Percentiles rank a stretch among this genome's conserved stretches.
Conservation (phyloP, 192 early-diverging fungal genomes). For the Globomyces pollinis-pini region DNA sequence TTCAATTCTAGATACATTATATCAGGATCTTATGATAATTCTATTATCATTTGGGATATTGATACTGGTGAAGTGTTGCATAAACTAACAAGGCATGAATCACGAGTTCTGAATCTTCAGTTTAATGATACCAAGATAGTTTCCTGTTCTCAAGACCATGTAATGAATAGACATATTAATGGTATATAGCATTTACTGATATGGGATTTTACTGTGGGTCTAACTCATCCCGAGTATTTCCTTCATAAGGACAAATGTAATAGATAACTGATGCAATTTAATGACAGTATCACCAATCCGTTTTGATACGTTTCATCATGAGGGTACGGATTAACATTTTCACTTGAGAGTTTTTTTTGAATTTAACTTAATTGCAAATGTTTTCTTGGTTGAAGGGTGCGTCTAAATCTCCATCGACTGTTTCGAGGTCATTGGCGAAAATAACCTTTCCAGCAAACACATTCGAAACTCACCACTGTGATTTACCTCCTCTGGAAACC, state of each 20-base stretch:
- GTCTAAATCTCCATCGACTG: too few species aligned
- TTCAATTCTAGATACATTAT: slow-evolving; percentile 61
- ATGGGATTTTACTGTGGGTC: slow-evolving; percentile 44
- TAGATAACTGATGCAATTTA: too few species aligned
- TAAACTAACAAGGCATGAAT: slow-evolving; percentile 22
- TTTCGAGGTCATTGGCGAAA: too few species aligned
- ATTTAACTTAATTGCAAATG: too few species aligned
- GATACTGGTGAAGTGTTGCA: slow-evolving; percentile 43
- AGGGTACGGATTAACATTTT: too few species aligned
- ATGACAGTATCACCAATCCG: too few species aligned
- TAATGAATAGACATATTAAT: too few species aligned
- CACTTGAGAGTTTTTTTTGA: too few species aligned
- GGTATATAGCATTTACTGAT: too few species aligned
- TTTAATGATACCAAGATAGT: slow-evolving; percentile 78
- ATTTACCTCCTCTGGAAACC: slow-evolving; percentile 37
- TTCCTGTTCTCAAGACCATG: slow-evolving; percentile 56
- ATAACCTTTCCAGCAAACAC: slow-evolving; percentile 62
- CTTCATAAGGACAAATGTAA: too few species aligned
- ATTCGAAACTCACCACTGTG: slow-evolving; percentile 80
- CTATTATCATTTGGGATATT: slow-evolving; percentile 81
- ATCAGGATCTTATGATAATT: slow-evolving; percentile 83
- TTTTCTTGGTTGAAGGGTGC: too few species aligned
- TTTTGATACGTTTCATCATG: too few species aligned
- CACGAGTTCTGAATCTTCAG: slow-evolving; percentile 71
- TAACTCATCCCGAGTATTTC: background rate